phyloP scores from a whole-genome alignment of 768 basidiomycete genomes.

The Lactarius quietus region DNA sequence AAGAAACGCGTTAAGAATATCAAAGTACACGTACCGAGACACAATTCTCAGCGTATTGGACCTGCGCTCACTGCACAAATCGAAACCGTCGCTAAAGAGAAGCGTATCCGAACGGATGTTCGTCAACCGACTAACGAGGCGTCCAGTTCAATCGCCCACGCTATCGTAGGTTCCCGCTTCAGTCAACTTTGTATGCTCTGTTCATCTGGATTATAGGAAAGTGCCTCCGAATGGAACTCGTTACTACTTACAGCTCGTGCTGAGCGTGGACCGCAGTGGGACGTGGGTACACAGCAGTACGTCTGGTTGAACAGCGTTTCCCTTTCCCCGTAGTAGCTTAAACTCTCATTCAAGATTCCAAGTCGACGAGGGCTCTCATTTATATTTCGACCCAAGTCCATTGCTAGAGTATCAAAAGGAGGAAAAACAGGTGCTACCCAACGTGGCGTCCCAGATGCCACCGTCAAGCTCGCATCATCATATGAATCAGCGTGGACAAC shows the following conservation, averaged over 20 bases:
- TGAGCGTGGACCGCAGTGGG: slow-evolving; percentile 83
- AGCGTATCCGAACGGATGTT: slow-evolving; percentile 51
- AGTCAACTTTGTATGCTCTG: no score
- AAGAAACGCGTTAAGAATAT: slow-evolving; percentile 50
- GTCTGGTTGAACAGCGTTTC: slow-evolving; percentile 30
- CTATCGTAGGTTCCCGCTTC: slow-evolving; percentile 51
- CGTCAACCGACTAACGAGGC: slow-evolving; percentile 61
- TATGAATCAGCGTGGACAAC: slow-evolving; percentile 11
- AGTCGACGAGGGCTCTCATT: slow-evolving; percentile 66
- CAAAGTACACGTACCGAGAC: slow-evolving; percentile 65
- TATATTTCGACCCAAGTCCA: slow-evolving; percentile 67
- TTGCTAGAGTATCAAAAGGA: slow-evolving; percentile 33
- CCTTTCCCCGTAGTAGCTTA: not conserved
- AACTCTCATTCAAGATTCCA: slow-evolving; percentile 50
- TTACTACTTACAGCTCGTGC: slow-evolving; percentile 73
- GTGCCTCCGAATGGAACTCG: slow-evolving; percentile 85
- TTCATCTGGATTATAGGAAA: slow-evolving; percentile 45
- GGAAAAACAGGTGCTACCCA: slow-evolving; percentile 16
- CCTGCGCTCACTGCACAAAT: slow-evolving; percentile 59
- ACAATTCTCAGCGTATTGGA: slow-evolving; percentile 70
- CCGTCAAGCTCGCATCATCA: slow-evolving; percentile 27
- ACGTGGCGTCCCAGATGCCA: not conserved
- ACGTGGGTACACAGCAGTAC: slow-evolving; percentile 81
- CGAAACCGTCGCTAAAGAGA: slow-evolving; percentile 48
- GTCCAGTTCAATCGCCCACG: slow-evolving; percentile 47